Conservation (phyloP, 768 basidiomycete genomes). For the Trametes gibbosa region DNA sequence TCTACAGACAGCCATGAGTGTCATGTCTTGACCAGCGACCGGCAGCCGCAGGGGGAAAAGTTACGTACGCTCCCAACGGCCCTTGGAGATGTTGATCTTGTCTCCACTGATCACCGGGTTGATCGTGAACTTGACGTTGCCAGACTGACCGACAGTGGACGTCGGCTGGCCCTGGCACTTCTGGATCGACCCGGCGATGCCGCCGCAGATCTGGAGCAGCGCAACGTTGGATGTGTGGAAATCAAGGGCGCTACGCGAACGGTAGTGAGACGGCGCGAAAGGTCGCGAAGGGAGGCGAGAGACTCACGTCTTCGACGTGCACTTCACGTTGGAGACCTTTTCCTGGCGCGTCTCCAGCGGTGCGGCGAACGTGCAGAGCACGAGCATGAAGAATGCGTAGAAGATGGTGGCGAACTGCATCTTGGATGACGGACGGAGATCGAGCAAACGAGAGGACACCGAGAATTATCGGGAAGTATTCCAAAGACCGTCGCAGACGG, state of each 20-base stretch:
- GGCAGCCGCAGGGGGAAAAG: background rate
- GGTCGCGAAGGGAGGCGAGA: background rate
- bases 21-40: background rate
- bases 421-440: background rate
- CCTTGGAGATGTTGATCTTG: slow-evolving; percentile 29
- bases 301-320: slow-evolving; percentile 20
- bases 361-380: slow-evolving; percentile 21
- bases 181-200: slow-evolving; percentile 29
- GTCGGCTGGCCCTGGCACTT: slow-evolving; percentile 29
- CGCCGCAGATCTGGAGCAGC: slow-evolving; percentile 29
- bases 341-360: slow-evolving; percentile 23
- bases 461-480: slow-evolving; percentile 7
- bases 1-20: background rate
- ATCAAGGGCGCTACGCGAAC: slow-evolving; percentile 20
- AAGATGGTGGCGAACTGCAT: slow-evolving; percentile 23
- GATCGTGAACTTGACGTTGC: slow-evolving; percentile 26
- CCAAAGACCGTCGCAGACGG: slow-evolving; percentile 23
- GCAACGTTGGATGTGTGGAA: slow-evolving; percentile 30
- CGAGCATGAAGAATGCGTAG: slow-evolving; percentile 20
- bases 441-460: background rate
- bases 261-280: background rate
- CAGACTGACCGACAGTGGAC: slow-evolving; percentile 24
- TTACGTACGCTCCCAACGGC: slow-evolving; percentile 28
- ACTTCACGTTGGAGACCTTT: slow-evolving; percentile 22
- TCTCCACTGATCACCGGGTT: slow-evolving; percentile 23